phyloP scores from a whole-genome alignment of 257 asterid species.

The Craterostigma plantagineum region DNA sequence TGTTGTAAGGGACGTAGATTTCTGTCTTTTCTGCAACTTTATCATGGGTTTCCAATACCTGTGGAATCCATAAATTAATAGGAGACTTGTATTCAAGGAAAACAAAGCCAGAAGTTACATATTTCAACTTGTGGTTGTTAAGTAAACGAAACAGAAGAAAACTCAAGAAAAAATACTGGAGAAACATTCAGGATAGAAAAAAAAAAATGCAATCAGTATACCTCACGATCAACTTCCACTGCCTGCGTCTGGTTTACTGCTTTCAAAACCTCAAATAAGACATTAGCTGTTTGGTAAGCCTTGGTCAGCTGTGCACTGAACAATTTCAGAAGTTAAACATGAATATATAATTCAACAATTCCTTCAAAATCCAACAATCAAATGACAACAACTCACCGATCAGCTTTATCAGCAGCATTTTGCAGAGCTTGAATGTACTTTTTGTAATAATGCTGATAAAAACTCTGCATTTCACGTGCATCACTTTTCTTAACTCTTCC shows the following conservation, averaged over 20 bases:
- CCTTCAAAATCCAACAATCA: background rate
- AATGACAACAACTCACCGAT: conserved; percentile 46
- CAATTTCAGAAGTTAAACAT: conserved; percentile 4
- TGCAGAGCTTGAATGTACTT: conserved; percentile 97
- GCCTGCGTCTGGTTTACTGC: conserved; percentile 95
- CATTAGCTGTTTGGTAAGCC: conserved; percentile 98
- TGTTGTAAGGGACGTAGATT: conserved; percentile 86
- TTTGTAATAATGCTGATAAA: conserved; percentile 94
- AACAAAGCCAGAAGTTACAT: background rate
- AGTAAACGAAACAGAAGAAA: background rate
- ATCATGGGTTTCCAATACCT: conserved; percentile 92
- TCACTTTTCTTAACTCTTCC: conserved; percentile 99
- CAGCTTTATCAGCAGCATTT: conserved; percentile 97
- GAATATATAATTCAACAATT: conserved; percentile 6
- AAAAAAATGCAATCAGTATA: conserved; percentile 10
- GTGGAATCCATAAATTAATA: conserved; percentile 7
- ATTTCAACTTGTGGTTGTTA: conserved; percentile 6
- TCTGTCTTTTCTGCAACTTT: conserved; percentile 97
- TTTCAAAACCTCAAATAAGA: conserved; percentile 95
- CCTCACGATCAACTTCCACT: conserved; percentile 99
- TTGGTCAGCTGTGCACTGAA: conserved; percentile 92
- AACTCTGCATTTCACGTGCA: conserved; percentile 99
- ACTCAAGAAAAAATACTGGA: conserved; percentile 4
- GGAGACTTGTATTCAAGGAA: background rate
- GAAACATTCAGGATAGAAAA: background rate